phyloP scores from a whole-genome alignment of 2,329 filamentous ascomycete species.

The Cephalotrichum gorgonifer region DNA sequence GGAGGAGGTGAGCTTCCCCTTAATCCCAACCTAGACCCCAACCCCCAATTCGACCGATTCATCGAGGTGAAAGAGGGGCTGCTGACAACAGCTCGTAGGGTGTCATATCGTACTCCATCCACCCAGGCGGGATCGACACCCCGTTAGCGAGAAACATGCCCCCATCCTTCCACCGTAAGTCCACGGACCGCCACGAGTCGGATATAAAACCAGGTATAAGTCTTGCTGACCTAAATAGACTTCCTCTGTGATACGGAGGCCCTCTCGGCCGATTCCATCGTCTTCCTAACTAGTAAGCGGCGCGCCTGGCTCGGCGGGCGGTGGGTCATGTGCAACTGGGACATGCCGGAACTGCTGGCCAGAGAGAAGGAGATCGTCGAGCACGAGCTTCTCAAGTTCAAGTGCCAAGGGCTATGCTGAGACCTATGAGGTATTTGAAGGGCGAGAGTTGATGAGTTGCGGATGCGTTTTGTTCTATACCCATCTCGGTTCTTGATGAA shows the following conservation, averaged over 20 bases:
- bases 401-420: background rate
- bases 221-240: background rate
- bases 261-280: constrained; percentile 15
- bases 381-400: constrained; percentile 16
- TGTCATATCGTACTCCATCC: constrained; percentile 26
- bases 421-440: no score
- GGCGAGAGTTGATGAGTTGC: background rate
- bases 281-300: constrained; percentile 17
- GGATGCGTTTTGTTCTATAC: background rate
- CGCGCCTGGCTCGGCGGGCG: constrained; percentile 24
- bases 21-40: no score
- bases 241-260: constrained; percentile 7
- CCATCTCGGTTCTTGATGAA: background rate
- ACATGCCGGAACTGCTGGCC: constrained; percentile 19
- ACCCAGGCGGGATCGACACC: constrained; percentile 27
- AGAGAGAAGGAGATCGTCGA: constrained; percentile 18
- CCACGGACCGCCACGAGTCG: background rate
- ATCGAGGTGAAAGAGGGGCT: background rate
- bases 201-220: background rate
- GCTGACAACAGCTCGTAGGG: constrained; percentile 13
- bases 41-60: background rate
- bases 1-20: constrained; percentile 12
- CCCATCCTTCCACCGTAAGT: constrained; percentile 1
- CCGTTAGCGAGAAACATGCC: constrained; percentile 13
- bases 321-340: constrained; percentile 17